phyloP scores from a whole-genome alignment of 192 early-diverging fungal genomes.

The Physocladia obscura region DNA sequence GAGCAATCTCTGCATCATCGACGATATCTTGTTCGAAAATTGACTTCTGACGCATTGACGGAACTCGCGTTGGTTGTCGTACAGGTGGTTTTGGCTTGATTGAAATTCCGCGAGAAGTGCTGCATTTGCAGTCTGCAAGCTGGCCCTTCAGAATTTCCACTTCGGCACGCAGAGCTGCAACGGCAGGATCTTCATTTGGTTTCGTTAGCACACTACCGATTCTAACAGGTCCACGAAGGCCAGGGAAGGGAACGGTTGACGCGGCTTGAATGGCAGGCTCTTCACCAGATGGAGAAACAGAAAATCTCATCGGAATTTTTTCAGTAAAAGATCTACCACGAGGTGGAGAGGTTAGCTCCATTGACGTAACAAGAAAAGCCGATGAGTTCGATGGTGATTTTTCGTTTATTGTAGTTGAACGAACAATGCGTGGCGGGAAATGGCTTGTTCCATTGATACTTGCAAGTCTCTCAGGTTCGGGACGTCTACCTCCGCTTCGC shows the following conservation, averaged over 20 bases:
- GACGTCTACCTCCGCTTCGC: not conserved
- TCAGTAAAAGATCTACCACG: not conserved
- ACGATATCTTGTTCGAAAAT: slow-evolving; percentile 24
- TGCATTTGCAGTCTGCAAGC: not conserved
- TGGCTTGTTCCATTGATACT: not conserved
- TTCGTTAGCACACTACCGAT: not conserved
- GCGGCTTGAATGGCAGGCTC: not conserved
- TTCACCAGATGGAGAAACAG: slow-evolving; percentile 3
- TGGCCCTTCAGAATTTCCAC: slow-evolving; percentile 16
- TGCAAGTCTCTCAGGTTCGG: not conserved
- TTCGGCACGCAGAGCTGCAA: slow-evolving; percentile 18
- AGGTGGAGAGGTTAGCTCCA: not conserved
- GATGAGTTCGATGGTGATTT: not conserved
- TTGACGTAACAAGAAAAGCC: too few species aligned
- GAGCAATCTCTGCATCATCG: slow-evolving; percentile 33
- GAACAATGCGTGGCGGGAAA: not conserved
- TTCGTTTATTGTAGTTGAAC: not conserved
- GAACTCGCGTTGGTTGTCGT: not conserved
- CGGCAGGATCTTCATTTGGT: slow-evolving; percentile 46
- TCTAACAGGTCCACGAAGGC: not conserved
- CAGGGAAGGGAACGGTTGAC: not conserved
- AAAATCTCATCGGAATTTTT: not conserved
- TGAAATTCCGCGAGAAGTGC: not conserved
- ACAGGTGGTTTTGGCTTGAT: not conserved
- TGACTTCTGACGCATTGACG: slow-evolving; percentile 12